Percentiles rank a stretch among this genome's conserved stretches.
Conservation (phyloP, 1,284 basidiomycete species). For the Ustilago curta region DNA sequence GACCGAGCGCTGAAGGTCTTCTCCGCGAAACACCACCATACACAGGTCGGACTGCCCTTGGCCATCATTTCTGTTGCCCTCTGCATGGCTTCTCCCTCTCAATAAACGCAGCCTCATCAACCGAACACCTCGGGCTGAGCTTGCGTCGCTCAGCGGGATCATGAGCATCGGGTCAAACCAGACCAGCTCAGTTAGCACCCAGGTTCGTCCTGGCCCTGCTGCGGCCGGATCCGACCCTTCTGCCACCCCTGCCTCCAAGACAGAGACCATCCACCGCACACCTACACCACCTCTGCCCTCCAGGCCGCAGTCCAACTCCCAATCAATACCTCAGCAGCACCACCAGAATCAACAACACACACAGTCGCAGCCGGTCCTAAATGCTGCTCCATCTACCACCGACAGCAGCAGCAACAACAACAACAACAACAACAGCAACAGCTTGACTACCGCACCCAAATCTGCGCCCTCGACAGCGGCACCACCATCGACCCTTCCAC, state of each 20-base stretch:
- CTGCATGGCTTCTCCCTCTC: slow-evolving; percentile 27
- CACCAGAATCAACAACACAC: slow-evolving; percentile 29
- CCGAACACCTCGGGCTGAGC: slow-evolving; percentile 32
- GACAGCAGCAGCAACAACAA: not conserved
- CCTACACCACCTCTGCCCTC: slow-evolving; percentile 23
- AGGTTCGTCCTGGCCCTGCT: slow-evolving; percentile 52
- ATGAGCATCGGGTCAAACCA: slow-evolving; percentile 48
- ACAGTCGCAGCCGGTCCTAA: slow-evolving; percentile 2
- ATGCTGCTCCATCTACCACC: slow-evolving; percentile 6
- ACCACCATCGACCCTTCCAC: not conserved
- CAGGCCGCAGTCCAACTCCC: not conserved
- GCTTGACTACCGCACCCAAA: not conserved
- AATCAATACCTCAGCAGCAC: slow-evolving; percentile 14
- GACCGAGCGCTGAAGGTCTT: not conserved
- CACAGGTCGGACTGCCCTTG: not conserved
- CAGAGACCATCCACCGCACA: slow-evolving; percentile 10
- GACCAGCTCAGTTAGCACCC: slow-evolving; percentile 47
- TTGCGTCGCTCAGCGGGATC: slow-evolving; percentile 40
- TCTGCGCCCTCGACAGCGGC: slow-evolving; percentile 1
- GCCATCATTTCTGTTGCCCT: not conserved
- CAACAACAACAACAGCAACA: not conserved
- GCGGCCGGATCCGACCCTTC: slow-evolving; percentile 37
- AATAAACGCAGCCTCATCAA: slow-evolving; percentile 14
- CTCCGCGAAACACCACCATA: not conserved
- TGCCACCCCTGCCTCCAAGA: slow-evolving; percentile 11